Base-by-base conservation (phyloP, 2,329 filamentous ascomycete genomes). In the Stromatinia cepivora region DNA sequence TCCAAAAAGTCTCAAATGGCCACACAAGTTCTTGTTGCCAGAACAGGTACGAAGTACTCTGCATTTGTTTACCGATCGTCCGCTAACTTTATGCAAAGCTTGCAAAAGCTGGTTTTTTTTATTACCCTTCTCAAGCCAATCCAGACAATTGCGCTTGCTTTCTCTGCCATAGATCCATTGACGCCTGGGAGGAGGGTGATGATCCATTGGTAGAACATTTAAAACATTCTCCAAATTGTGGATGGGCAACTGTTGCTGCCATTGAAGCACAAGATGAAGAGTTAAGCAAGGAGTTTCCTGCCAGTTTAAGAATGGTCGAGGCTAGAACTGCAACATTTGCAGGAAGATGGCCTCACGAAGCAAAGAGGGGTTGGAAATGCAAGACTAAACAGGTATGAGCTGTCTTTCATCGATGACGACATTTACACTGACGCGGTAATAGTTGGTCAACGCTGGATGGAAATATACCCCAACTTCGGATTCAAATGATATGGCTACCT, bases 371-470 rank as follows among this genome's bases (percentile, higher is more conserved):
- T 8, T 97, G 93, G 93, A 89, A 92, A 72, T 96, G 92, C 82
- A 96, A 95, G 79, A 89, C 88, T 0, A 91, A 95, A 74, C 94
- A 96, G 88, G 92, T 93, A 81, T 70, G 81, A 48, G 31, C 22
- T 45, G 22, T 20, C 50, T 53, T 28, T 52, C 34, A 48, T 67
- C 39, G 58, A 25, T 46, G 64, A 15, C 20, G 10, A 36, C 11
- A 48, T 36, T 46, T 48, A 66, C n/a, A 59, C 74, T 79, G 70
- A 79, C 68, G 52, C n/a, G 36, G 20, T 62, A 66, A 68, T 75
- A 95, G 89, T 89, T 98, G 82, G 92, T 92, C 46, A 92, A 94
- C 73, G 92, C 93, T 39, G 95, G 95, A 15, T 99, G 94, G 94
- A 93, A 91, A 78, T 97, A 94, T 80, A 96, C 93, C 34, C 94